phyloP scores from a whole-genome alignment of 2,329 filamentous ascomycete species.

The Epichloe scottii region DNA sequence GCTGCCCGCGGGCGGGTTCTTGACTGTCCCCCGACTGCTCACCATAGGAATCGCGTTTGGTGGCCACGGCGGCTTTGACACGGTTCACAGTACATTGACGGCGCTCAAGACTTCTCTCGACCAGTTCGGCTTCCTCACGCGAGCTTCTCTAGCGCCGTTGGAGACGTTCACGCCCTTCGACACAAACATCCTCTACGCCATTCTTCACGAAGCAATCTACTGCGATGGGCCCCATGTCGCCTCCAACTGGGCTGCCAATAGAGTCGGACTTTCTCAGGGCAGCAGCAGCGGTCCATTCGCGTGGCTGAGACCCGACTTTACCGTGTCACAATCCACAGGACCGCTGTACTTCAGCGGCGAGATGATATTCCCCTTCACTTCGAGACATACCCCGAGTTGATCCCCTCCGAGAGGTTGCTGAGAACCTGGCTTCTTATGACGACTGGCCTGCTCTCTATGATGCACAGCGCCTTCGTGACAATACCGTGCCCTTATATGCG shows the following conservation, averaged over 20 bases:
- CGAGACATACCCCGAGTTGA: slow-evolving; percentile 64
- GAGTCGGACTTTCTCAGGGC: slow-evolving; percentile 39
- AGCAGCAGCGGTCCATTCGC: slow-evolving; percentile 25
- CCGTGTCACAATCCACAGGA: slow-evolving; percentile 15
- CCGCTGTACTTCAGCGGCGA: slow-evolving; percentile 78
- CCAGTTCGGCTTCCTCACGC: slow-evolving; percentile 62
- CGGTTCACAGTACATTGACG: slow-evolving; percentile 61
- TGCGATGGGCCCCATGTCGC: slow-evolving; percentile 51
- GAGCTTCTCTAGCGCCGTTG: slow-evolving; percentile 54
- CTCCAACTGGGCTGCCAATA: slow-evolving; percentile 64
- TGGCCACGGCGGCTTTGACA: slow-evolving; percentile 63
- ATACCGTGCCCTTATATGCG: slow-evolving; percentile 76
- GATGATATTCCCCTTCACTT: slow-evolving; percentile 88
- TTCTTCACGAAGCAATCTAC: slow-evolving; percentile 83
- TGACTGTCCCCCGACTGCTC: slow-evolving; percentile 65
- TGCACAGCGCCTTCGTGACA: slow-evolving; percentile 55
- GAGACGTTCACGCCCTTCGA: slow-evolving; percentile 62
- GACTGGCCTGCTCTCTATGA: slow-evolving; percentile 74
- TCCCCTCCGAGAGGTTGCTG: slow-evolving; percentile 53
- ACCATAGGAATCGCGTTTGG: slow-evolving; percentile 71
- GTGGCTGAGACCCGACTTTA: slow-evolving; percentile 33
- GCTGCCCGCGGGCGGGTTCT: slow-evolving; percentile 57
- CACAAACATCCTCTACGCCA: slow-evolving; percentile 65
- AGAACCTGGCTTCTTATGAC: slow-evolving; percentile 53
- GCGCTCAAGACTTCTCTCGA: slow-evolving; percentile 61